phyloP scores from a whole-genome alignment of 345 rosid species.

The Noccaea bulbosa region DNA sequence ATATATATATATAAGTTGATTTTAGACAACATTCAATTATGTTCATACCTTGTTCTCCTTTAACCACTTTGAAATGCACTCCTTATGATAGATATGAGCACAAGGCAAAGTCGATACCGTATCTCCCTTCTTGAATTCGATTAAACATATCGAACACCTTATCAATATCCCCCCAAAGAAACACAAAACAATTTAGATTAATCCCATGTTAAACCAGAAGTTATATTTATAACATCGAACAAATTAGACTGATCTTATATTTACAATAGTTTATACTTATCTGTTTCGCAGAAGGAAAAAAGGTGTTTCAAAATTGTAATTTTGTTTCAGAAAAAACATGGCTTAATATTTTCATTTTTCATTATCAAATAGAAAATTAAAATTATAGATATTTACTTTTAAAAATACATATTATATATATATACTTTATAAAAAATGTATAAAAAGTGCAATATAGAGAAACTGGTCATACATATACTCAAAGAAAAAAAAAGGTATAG shows the following conservation, averaged over 20 bases:
- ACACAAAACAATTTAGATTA: not conserved
- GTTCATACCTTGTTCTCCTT: not conserved
- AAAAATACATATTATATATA: not conserved
- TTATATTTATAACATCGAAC: not conserved
- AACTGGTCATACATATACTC: not conserved
- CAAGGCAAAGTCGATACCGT: constrained; percentile 6
- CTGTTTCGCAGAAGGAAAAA: not conserved
- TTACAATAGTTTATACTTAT: no score
- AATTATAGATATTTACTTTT: not conserved
- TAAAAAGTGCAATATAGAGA: not conserved
- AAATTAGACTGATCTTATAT: not conserved
- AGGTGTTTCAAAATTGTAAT: not conserved
- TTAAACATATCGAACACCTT: constrained; percentile 29
- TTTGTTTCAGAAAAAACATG: not conserved
- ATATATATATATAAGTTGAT: no score
- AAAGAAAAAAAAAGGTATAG: not conserved
- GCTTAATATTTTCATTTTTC: not conserved
- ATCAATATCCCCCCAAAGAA: not conserved
- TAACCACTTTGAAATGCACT: constrained; percentile 6
- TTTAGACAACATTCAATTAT: not conserved
- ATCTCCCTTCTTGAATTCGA: constrained; percentile 2
- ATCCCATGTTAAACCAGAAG: not conserved
- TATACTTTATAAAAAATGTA: no score
- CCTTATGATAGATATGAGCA: constrained; percentile 13
- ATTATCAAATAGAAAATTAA: not conserved